Conservation (phyloP, 768 basidiomycete species). For the Hirschioporus abietinus region DNA sequence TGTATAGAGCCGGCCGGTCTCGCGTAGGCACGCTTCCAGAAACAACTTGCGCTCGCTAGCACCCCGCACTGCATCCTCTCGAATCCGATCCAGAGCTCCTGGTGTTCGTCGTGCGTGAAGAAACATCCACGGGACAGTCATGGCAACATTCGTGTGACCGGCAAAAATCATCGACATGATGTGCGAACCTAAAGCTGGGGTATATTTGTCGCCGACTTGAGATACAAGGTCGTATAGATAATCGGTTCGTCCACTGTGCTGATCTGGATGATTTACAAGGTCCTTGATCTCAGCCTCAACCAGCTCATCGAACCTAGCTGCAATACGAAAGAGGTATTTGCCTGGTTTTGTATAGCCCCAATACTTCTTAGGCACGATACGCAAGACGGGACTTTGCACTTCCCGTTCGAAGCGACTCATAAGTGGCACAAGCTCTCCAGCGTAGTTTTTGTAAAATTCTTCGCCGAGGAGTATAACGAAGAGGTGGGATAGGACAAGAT, state of each 20-base stretch:
- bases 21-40: conserved; percentile 2
- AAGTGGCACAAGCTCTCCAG: neutral
- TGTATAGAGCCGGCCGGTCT: conserved; percentile 1
- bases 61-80: neutral
- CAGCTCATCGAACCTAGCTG: neutral
- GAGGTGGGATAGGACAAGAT: neutral
- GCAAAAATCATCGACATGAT: conserved; percentile 4
- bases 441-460: conserved; percentile 2
- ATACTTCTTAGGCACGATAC: neutral
- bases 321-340: neutral
- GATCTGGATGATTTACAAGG: neutral
- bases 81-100: neutral
- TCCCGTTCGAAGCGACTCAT: conserved; percentile 2
- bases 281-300: neutral
- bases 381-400: neutral
- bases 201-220: neutral
- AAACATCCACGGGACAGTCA: conserved; percentile 4
- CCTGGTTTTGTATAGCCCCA: neutral
- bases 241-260: neutral
- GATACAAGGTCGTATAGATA: neutral
- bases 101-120: neutral
- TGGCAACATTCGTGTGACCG: conserved; percentile 1
- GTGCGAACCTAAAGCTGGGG: neutral
- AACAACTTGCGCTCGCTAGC: neutral
- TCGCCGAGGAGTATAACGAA: conserved; percentile 3